These are phyloP conservation scores for Papiliotrema terrestris DNA, from an alignment of 1,284 basidiomycete genomes.

Conservation along the genomic window DNA sequence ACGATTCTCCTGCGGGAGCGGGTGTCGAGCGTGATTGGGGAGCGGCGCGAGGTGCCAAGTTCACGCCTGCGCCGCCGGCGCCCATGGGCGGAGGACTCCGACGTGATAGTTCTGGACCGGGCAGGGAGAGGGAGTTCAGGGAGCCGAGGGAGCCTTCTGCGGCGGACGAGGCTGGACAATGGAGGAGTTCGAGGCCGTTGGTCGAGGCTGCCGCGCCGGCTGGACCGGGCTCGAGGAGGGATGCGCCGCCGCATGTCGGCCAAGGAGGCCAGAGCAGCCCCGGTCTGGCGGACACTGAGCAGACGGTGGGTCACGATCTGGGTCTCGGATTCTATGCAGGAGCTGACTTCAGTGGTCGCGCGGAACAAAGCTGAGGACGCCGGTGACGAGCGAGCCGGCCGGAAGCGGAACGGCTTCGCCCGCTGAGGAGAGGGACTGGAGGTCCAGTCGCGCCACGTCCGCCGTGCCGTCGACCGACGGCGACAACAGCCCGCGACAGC, in stretches of 20 bases:
- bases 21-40: slow-evolving; percentile 48
- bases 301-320: slow-evolving; percentile 48
- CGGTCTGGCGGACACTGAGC: slow-evolving; percentile 66
- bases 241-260: slow-evolving; percentile 14
- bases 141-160: slow-evolving; percentile 8
- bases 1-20: slow-evolving; percentile 12
- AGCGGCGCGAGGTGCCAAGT: slow-evolving; percentile 51
- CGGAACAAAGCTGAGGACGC: slow-evolving; percentile 43
- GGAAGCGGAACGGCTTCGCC: slow-evolving; percentile 20
- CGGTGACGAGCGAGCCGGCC: slow-evolving; percentile 17
- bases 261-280: slow-evolving; percentile 26
- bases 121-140: slow-evolving; percentile 16
- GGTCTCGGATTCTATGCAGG: not conserved
- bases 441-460: slow-evolving; percentile 26
- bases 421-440: slow-evolving; percentile 40
- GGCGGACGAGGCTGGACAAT: slow-evolving; percentile 53
- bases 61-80: slow-evolving; percentile 41
- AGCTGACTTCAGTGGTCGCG: slow-evolving; percentile 41
- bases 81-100: slow-evolving; percentile 17
- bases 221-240: slow-evolving; percentile 3
- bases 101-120: slow-evolving; percentile 35
- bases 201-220: slow-evolving; percentile 10
- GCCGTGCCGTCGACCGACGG: slow-evolving; percentile 19
- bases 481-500: slow-evolving; percentile 53
- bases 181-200: slow-evolving; percentile 51